phyloP scores from a whole-genome alignment of 148 eudicot genomes.

The Hydrangea macrophylla region DNA sequence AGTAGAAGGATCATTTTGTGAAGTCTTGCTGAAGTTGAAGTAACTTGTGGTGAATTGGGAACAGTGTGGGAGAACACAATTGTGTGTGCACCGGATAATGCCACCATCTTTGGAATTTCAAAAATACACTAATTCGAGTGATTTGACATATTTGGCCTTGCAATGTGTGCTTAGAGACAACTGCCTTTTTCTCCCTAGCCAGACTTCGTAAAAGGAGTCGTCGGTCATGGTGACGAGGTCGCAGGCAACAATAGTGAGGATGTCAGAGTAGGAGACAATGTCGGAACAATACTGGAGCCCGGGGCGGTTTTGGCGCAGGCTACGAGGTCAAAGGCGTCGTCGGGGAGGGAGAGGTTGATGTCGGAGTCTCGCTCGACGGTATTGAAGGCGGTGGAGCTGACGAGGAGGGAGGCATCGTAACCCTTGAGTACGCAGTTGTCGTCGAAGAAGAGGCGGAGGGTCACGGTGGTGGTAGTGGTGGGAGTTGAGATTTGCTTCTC shows the following conservation, averaged over 20 bases:
- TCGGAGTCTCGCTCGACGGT: conserved; percentile 51
- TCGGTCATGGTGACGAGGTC: conserved; percentile 66
- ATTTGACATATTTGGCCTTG: conserved; percentile 34
- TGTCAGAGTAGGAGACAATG: conserved; percentile 66
- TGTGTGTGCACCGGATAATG: conserved; percentile 45
- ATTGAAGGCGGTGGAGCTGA: conserved; percentile 37
- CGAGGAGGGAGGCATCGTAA: conserved; percentile 43
- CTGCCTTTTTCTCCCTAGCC: conserved; percentile 24
- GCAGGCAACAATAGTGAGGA: conserved; percentile 51
- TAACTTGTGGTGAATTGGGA: conserved; percentile 33
- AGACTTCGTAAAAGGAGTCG: conserved; percentile 47
- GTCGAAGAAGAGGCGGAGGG: conserved; percentile 41
- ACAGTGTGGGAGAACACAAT: conserved; percentile 52
- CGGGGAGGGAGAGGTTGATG: conserved; percentile 50
- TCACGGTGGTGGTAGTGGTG: conserved; percentile 40
- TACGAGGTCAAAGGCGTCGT: conserved; percentile 53
- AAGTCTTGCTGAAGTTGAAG: conserved; percentile 25
- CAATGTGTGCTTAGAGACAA: not conserved
- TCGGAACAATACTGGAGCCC: conserved; percentile 68
- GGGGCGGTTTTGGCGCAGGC: conserved; percentile 45
- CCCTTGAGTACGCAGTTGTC: conserved; percentile 56
- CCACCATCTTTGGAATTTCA: conserved; percentile 42
- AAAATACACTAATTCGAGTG: conserved; percentile 29
- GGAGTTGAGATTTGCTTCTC: not conserved
- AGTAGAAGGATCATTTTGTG: not conserved